Conservation (phyloP, 2,329 filamentous ascomycete genomes). For the Penicillium sp. region DNA sequence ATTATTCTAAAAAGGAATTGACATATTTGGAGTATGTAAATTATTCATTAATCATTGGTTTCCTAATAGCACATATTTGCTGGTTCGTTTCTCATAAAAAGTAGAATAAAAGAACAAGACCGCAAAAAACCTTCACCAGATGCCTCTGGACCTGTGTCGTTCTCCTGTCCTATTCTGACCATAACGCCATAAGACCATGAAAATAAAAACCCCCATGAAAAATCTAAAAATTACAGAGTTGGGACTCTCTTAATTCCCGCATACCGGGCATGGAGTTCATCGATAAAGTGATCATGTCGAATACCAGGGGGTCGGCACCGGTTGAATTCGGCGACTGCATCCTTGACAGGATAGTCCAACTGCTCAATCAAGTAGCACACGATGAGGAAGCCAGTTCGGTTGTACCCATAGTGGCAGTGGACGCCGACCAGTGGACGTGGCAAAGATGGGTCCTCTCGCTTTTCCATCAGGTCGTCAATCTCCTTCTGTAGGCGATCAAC, state of each 20-base stretch:
- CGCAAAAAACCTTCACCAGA: not conserved
- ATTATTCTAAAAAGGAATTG: not conserved
- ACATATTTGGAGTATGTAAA: not conserved
- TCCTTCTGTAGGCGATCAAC: slow-evolving; percentile 61
- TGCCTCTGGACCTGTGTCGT: not conserved
- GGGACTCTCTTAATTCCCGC: slow-evolving; percentile 49
- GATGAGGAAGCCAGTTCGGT: slow-evolving; percentile 88
- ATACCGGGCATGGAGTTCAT: slow-evolving; percentile 80
- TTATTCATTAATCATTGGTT: slow-evolving; percentile 7
- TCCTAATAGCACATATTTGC: not conserved
- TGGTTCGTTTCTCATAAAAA: slow-evolving; percentile 25
- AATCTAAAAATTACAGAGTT: slow-evolving; percentile 30
- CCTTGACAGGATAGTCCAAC: slow-evolving; percentile 68
- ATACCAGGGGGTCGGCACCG: slow-evolving; percentile 76
- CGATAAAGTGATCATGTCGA: slow-evolving; percentile 83
- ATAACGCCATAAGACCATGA: slow-evolving; percentile 13
- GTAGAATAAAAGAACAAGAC: slow-evolving; percentile 1
- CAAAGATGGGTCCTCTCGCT: slow-evolving; percentile 40
- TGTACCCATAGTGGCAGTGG: slow-evolving; percentile 96
- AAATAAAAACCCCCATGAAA: slow-evolving; percentile 7
- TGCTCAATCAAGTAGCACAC: slow-evolving; percentile 87
- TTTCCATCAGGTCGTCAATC: slow-evolving; percentile 50
- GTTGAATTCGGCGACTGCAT: slow-evolving; percentile 78
- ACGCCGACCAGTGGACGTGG: slow-evolving; percentile 66
- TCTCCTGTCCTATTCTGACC: slow-evolving; percentile 2